Base-by-base conservation (phyloP, 805 yeast genomes). In the Wickerhamomyces xylosicus region DNA sequence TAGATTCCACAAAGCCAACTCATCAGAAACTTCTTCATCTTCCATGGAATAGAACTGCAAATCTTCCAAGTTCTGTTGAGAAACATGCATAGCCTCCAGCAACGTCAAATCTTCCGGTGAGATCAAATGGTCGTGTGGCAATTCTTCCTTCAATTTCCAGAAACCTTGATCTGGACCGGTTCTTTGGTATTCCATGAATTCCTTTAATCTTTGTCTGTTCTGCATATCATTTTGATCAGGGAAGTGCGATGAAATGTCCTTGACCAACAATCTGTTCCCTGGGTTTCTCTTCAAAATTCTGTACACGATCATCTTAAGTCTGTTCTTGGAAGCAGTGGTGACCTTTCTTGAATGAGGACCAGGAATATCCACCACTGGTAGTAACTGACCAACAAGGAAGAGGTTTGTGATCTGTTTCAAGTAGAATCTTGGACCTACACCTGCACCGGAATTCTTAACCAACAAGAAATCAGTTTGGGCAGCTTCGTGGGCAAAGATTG, bases 181-280 rank as follows among this genome's bases (percentile, higher is more conserved):
- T 50, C 97, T 70, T 62, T 90, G 97, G 52, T 85, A 92, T 52
- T 89, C 97, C 98, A 92, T 92, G 51, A 92, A 92, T 62, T 92
- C 98, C 59, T 92, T 92, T 41, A 92, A 69, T 45, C 96, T 71
- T 62, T 90, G 97, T 50, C 98, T 73, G 56, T 86, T 90, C 58
- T 92, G 98, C 85, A 90, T 89, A 54, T 92, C 97, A 53, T 84
- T 89, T 59, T 89, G 97, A 49, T 87, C 97, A 0, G 98, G 97
- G 56, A 92, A 92, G 64, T 90, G 97, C 37, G 74, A 73, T 0
- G 95, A 78, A 18, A 92, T 85, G 47, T 92, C 97, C 47, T 79
- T 79, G 10, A 92, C 95, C 7, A 85, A 69, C 33, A 92, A 67
- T 29, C 97, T 68, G 31, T 82, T 77, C 29, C 76, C 72, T 3